Evolutionary conservation across 148 eudicot genomes (phyloP), one percentile per base, ranked within the genome.

Genomic region (Arbutus unedo): DNA sequence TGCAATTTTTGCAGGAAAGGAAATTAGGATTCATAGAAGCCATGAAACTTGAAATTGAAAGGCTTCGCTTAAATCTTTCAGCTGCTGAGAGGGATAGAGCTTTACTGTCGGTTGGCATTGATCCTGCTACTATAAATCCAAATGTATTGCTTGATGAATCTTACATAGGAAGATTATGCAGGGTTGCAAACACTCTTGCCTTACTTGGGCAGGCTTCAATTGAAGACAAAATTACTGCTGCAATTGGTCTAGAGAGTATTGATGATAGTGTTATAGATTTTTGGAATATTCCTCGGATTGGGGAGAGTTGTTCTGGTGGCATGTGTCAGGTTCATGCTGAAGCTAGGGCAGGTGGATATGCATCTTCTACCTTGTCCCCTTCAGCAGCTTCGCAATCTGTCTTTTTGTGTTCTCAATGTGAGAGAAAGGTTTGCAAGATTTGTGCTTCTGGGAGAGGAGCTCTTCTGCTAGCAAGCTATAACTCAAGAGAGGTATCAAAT

Each of bases 371-470:
- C 41, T 79, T 66, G 82, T 80, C 90, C 72, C 79, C 92, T 81
- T 57, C 83, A 4, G 87, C 82, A 16, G 57, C 87, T 80, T 84
- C 93, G 19, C 81, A 85, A 76, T 84, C 90, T 66, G 31, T 86
- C 68, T 87, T 91, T 72, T 19, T 83, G 77, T 96, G 99, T 80
- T 89, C 92, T 83, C 89, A 93, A 80, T 96, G 99, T 85, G 84
- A 82, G 77, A 89, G 93, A 83, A 90, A 89, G 89, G 98, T 92
- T 82, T 96, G 99, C 81, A 92, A 86, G 88, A 82, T 88, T 82
- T 96, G 99, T 85, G 93, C 94, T 90, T 97, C 95, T 64, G 99
- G 99, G 81, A 93, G 83, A 85, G 99, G 99, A 84, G 98, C 98
- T 74, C 91, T 94, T 83, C 79, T 96, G 76, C 94, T 93, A 67